phyloP scores from a whole-genome alignment of 1,139 yeast species.

The Candida pseudoviswanathii region DNA sequence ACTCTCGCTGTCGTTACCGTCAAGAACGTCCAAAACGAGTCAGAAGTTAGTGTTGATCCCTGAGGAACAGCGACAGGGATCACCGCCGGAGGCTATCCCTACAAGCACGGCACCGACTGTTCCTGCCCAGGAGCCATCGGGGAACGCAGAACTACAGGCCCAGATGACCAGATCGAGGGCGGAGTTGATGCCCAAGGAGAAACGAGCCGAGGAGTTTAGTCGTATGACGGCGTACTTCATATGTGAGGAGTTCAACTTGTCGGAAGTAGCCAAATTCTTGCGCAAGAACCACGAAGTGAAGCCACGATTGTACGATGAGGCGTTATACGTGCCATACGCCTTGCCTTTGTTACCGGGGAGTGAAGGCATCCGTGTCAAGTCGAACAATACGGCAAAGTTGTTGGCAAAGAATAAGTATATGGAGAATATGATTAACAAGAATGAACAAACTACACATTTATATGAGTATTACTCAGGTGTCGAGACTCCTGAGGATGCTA shows the following conservation, averaged over 20 bases:
- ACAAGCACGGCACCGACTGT: not conserved
- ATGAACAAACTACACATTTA: conserved; percentile 87
- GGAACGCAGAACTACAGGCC: conserved; percentile 27
- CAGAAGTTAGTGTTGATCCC: conserved; percentile 88
- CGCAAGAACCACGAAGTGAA: conserved; percentile 74
- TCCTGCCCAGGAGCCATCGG: not conserved
- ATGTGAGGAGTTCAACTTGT: conserved; percentile 76
- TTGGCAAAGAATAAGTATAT: conserved; percentile 63
- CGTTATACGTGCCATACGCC: conserved; percentile 85
- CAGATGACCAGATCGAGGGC: conserved; percentile 60
- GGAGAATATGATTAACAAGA: conserved; percentile 76
- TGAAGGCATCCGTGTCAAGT: conserved; percentile 80
- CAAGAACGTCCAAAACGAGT: conserved; percentile 84
- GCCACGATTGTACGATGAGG: conserved; percentile 88
- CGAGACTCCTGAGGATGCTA: conserved; percentile 65
- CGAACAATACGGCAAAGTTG: conserved; percentile 70
- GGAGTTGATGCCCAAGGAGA: conserved; percentile 68
- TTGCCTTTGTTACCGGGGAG: conserved; percentile 86
- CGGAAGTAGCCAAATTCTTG: conserved; percentile 64
- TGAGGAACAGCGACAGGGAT: conserved; percentile 46
- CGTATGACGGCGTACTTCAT: conserved; percentile 90
- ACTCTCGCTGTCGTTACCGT: conserved; percentile 68
- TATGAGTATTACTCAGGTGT: conserved; percentile 89
- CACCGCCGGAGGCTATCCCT: conserved; percentile 17
- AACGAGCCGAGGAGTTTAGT: conserved; percentile 68